Evolutionary conservation across 2,329 filamentous ascomycete genomes (phyloP).

Genomic region (Colletotrichum tropicicola): DNA sequence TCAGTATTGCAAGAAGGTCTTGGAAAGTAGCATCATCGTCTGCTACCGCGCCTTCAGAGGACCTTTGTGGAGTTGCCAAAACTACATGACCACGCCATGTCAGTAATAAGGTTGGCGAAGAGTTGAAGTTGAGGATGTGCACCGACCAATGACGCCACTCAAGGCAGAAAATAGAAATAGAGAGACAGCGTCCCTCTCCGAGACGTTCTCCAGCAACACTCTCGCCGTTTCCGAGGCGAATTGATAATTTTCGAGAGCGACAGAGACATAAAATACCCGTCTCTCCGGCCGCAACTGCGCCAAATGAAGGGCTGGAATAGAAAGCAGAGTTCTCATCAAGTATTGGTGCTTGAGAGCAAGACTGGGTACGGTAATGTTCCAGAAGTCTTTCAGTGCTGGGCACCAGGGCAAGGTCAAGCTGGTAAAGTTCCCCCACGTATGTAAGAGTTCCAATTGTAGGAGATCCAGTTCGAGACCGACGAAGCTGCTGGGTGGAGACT

Average conservation of each 20-base stretch:
- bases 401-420: not conserved
- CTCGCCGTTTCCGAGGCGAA: conserved; percentile 6
- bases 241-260: conserved; percentile 7
- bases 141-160: not conserved
- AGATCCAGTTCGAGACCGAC: not conserved
- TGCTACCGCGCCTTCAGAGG: not conserved
- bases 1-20: not conserved
- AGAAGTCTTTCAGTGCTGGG: conserved; percentile 2
- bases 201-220: not conserved
- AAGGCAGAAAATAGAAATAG: conserved; percentile 13
- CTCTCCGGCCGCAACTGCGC: not conserved
- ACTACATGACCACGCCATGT: not conserved
- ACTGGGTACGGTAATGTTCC: conserved; percentile 7
- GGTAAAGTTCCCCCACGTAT: conserved; percentile 6
- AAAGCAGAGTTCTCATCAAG: conserved; percentile 11
- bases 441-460: conserved; percentile 15
- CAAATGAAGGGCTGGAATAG: conserved; percentile 14
- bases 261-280: not conserved
- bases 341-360: conserved; percentile 3
- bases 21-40: conserved; percentile 1
- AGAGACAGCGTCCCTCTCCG: not conserved
- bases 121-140: too few relatives aligned
- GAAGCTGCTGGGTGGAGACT: not conserved
- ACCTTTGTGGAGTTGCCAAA: not conserved
- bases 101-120: not conserved